Conservation (phyloP, 176 grass and related monocot genomes). For the Bothriochloa decipiens region DNA sequence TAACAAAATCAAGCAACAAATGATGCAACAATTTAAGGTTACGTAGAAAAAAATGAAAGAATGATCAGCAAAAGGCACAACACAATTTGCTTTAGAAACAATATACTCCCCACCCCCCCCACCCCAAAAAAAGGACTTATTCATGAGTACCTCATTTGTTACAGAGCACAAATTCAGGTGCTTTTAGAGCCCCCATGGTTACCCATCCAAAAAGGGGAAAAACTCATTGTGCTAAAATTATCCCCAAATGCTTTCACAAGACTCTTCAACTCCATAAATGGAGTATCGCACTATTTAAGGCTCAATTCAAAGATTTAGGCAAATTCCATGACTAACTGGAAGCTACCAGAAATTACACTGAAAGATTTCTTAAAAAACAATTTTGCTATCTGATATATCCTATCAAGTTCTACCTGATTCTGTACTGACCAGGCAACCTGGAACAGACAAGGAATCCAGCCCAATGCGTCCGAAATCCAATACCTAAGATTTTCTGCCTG, state of each 20-base stretch:
- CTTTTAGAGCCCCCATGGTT: not conserved
- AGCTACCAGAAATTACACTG: not conserved
- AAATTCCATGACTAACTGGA: not conserved
- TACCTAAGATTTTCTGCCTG: not conserved
- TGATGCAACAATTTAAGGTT: not conserved
- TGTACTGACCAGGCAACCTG: not conserved
- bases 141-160: not conserved
- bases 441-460: not conserved
- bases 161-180: not conserved
- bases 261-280: not conserved
- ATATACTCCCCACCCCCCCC: not conserved
- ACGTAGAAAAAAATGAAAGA: not conserved
- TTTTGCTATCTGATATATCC: not conserved
- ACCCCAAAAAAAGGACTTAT: too few relatives aligned
- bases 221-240: not conserved
- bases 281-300: not conserved
- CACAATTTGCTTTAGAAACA: not conserved
- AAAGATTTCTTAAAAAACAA: not conserved
- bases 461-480: not conserved
- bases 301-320: not conserved
- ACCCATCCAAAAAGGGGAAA: conserved; percentile 5
- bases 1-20: not conserved
- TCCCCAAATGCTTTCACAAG: not conserved
- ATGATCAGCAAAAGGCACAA: not conserved
- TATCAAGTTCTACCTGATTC: not conserved